A percentile compares a stretch with the other conserved stretches of the same genome.
These are phyloP conservation scores for Kodamaea suecica DNA, from an alignment of 1,139 yeast species.

Conservation along the genomic window DNA sequence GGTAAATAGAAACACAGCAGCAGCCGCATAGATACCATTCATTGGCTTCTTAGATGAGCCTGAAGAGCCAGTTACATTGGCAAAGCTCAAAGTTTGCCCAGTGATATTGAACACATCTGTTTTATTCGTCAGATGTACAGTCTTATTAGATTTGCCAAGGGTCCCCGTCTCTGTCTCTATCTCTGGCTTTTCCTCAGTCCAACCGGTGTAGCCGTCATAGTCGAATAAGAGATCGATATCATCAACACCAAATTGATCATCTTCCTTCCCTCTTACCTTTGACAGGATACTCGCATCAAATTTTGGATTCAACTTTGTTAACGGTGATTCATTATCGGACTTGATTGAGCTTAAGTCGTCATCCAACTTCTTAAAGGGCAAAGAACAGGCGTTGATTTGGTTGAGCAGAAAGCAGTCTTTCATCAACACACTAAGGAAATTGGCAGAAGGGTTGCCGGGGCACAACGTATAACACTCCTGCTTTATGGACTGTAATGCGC, in stretches of 20 bases:
- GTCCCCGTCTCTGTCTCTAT: neutral
- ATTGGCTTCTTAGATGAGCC: too few relatives aligned
- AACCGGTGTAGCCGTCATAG: conserved; percentile 3
- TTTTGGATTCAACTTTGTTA: neutral
- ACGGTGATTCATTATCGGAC: neutral
- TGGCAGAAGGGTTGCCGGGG: conserved; percentile 47
- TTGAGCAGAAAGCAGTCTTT: conserved; percentile 45
- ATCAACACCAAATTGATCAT: neutral
- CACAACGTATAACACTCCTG: conserved; percentile 46
- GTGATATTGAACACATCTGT: too few relatives aligned
- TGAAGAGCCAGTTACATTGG: too few relatives aligned
- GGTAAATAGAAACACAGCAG: too few relatives aligned
- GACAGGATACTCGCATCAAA: conserved; percentile 7
- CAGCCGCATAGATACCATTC: too few relatives aligned
- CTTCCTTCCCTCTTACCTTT: conserved; percentile 2
- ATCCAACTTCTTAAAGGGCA: conserved; percentile 47
- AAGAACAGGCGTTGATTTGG: conserved; percentile 49
- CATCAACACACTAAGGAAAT: conserved; percentile 43
- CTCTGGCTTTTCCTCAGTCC: too few relatives aligned
- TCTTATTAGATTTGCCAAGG: neutral
- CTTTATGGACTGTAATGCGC: conserved; percentile 49
- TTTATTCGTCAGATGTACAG: too few relatives aligned
- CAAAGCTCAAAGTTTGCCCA: too few relatives aligned
- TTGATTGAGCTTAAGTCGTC: conserved; percentile 3
- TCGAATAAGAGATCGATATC: conserved; percentile 6